Conservation (phyloP, 495 filamentous ascomycete genomes). For the Neurospora sp. region DNA sequence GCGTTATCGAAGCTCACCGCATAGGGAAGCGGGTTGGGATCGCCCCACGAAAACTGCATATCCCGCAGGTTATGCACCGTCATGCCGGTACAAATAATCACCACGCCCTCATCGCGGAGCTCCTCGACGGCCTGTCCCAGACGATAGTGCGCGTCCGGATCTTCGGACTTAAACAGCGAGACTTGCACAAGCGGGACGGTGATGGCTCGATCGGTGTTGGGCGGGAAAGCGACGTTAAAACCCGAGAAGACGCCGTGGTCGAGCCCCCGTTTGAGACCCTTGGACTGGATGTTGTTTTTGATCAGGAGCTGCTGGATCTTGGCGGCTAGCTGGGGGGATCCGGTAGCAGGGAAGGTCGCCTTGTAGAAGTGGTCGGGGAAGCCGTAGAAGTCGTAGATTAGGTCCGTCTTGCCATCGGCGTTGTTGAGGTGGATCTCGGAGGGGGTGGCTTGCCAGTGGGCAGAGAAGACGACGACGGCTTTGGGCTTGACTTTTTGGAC, state of each 20-base stretch:
- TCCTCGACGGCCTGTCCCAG: constrained; percentile 58
- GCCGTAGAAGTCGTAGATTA: constrained; percentile 84
- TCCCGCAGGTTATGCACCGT: constrained; percentile 79
- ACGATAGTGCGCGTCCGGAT: constrained; percentile 58
- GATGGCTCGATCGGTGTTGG: constrained; percentile 56
- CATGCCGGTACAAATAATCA: constrained; percentile 77
- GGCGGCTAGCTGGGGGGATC: constrained; percentile 54
- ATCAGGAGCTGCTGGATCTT: constrained; percentile 51
- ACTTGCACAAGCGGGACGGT: constrained; percentile 74
- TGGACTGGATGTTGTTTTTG: constrained; percentile 51
- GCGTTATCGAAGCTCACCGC: constrained; percentile 68
- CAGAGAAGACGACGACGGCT: constrained; percentile 78
- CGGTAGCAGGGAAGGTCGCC: constrained; percentile 60
- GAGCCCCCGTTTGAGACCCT: constrained; percentile 55
- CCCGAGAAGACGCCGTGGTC: constrained; percentile 76
- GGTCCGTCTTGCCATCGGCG: constrained; percentile 48
- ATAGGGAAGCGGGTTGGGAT: constrained; percentile 50
- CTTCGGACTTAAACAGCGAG: constrained; percentile 59
- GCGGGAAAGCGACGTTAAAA: constrained; percentile 63
- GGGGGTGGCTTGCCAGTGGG: constrained; percentile 64
- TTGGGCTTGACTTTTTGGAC: constrained; percentile 68
- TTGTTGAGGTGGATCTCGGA: constrained; percentile 62
- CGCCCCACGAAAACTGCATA: constrained; percentile 35
- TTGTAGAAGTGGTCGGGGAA: constrained; percentile 56
- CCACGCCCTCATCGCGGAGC: constrained; percentile 61